Percentiles rank a stretch among this genome's conserved stretches.
Conservation (phyloP, 257 asterid species). For the Craterostigma plantagineum region DNA sequence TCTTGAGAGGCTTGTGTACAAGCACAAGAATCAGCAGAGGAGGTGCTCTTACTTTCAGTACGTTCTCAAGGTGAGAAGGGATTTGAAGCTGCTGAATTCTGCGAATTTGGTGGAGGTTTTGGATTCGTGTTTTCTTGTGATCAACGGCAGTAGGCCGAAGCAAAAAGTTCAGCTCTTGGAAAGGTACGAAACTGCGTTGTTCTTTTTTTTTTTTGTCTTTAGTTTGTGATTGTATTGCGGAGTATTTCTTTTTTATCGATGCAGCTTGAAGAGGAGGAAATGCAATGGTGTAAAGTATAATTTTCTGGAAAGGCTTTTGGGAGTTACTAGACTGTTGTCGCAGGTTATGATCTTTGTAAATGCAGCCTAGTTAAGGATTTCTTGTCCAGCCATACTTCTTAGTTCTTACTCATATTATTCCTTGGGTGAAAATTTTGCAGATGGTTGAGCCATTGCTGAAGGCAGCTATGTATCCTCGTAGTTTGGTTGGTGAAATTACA, state of each 20-base stretch:
- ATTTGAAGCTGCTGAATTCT: conserved; percentile 56
- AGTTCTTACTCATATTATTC: conserved; percentile 6
- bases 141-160: conserved; percentile 64
- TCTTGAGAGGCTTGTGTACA: conserved; percentile 67
- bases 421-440: conserved; percentile 24
- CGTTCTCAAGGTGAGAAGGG: conserved; percentile 78
- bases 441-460: conserved; percentile 77
- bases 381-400: not conserved
- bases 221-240: not conserved
- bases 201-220: not conserved
- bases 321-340: conserved; percentile 53
- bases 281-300: conserved; percentile 35
- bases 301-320: conserved; percentile 70
- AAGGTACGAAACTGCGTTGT: conserved; percentile 22
- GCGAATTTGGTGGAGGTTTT: conserved; percentile 55
- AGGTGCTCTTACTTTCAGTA: conserved; percentile 69
- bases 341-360: conserved; percentile 20
- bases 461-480: conserved; percentile 75
- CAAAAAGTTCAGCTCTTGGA: conserved; percentile 80
- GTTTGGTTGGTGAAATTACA: conserved; percentile 2
- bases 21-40: conserved; percentile 82
- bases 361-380: not conserved
- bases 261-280: conserved; percentile 70
- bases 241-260: not conserved
- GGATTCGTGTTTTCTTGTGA: conserved; percentile 44